These are phyloP conservation scores for Colletotrichum scovillei DNA, from an alignment of 2,329 filamentous ascomycete species.

Conservation along the genomic window DNA sequence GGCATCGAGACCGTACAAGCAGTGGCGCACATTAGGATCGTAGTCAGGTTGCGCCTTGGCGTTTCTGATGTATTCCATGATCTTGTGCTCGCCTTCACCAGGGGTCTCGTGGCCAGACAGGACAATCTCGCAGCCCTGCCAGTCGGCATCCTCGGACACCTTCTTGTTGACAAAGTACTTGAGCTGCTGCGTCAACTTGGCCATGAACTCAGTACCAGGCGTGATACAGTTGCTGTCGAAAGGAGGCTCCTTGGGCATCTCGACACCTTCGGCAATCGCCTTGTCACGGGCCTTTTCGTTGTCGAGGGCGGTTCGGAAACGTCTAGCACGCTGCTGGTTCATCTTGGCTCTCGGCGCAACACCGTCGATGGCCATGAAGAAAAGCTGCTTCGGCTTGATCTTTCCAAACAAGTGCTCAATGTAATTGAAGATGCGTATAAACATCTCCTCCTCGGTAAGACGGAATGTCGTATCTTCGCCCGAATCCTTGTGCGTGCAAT, in stretches of 20 bases:
- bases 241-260: slow-evolving; percentile 93
- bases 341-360: slow-evolving; percentile 98
- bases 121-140: slow-evolving; percentile 96
- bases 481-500: slow-evolving; percentile 97
- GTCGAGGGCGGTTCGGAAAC: slow-evolving; percentile 94
- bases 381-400: slow-evolving; percentile 97
- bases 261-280: slow-evolving; percentile 87
- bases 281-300: slow-evolving; percentile 91
- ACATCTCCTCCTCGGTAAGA: slow-evolving; percentile 98
- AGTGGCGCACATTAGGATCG: slow-evolving; percentile 93
- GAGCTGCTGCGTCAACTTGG: slow-evolving; percentile 90
- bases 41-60: slow-evolving; percentile 96
- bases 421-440: slow-evolving; percentile 99
- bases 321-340: slow-evolving; percentile 97
- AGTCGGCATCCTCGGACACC: slow-evolving; percentile 94
- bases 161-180: slow-evolving; percentile 99
- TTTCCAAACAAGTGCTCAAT: slow-evolving; percentile 99
- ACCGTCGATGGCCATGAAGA: slow-evolving; percentile 99
- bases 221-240: slow-evolving; percentile 99
- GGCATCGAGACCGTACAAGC: slow-evolving; percentile 95
- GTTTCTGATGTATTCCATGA: slow-evolving; percentile 99
- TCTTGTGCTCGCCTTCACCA: slow-evolving; percentile 98
- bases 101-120: slow-evolving; percentile 98
- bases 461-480: slow-evolving; percentile 88
- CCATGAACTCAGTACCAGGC: slow-evolving; percentile 97